Evolutionary conservation across 768 basidiomycete species (phyloP).

Genomic region (Astraeus odoratus): DNA sequence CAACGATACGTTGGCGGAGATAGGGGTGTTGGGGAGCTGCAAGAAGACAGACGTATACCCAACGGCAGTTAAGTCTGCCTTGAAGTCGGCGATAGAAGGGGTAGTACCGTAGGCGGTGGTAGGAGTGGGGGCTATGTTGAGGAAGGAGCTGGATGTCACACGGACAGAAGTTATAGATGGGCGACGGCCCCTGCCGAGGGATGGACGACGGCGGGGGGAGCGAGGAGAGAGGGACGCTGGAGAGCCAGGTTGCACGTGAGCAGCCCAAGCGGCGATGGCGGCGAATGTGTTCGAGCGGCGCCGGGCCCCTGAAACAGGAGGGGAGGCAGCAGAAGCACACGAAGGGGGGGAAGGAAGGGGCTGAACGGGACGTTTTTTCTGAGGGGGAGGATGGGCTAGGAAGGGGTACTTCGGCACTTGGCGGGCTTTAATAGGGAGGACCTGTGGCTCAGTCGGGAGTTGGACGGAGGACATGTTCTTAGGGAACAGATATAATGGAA

Average conservation of each 20-base stretch:
- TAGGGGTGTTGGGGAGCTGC: conserved; percentile 46
- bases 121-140: conserved; percentile 37
- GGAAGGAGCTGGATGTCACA: conserved; percentile 40
- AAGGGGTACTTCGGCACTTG: conserved; percentile 32
- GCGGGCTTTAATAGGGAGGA: conserved; percentile 11
- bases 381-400: conserved; percentile 35
- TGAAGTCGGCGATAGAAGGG: conserved; percentile 41
- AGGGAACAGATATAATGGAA: conserved; percentile 1
- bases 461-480: conserved; percentile 1
- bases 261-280: conserved; percentile 55
- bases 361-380: conserved; percentile 28
- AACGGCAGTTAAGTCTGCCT: conserved; percentile 48
- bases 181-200: conserved; percentile 23
- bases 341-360: conserved; percentile 23
- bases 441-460: conserved; percentile 8
- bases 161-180: conserved; percentile 34
- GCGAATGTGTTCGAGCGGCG: conserved; percentile 41
- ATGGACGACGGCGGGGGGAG: conserved; percentile 28
- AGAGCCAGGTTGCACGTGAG: conserved; percentile 62
- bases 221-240: conserved; percentile 40
- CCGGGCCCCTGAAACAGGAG: conserved; percentile 14
- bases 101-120: conserved; percentile 28
- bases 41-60: conserved; percentile 67
- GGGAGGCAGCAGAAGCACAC: conserved; percentile 9
- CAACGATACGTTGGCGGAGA: conserved; percentile 16